These are phyloP conservation scores for Aphanocladium album DNA, from an alignment of 2,329 filamentous ascomycete genomes.

Conservation along the genomic window DNA sequence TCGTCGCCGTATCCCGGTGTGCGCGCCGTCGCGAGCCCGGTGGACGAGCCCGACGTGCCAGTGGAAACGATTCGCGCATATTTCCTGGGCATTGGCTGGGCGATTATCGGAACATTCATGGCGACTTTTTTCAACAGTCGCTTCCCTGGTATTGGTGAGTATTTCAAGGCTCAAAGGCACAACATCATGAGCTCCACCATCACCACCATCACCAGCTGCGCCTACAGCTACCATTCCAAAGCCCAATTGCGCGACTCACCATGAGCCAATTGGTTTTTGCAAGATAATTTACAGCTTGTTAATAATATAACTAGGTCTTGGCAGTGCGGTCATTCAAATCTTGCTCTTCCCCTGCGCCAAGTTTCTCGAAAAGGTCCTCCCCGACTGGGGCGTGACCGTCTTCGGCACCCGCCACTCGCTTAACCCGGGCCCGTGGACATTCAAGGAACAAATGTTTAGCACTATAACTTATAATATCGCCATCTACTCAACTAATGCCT, in stretches of 20 bases:
- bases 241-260: not conserved
- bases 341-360: constrained; percentile 43
- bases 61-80: constrained; percentile 39
- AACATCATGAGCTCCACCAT: not conserved
- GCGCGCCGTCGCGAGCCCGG: constrained; percentile 33
- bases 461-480: constrained; percentile 53
- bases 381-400: constrained; percentile 40
- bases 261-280: not conserved
- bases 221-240: not conserved
- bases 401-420: constrained; percentile 37
- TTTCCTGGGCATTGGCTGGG: constrained; percentile 36
- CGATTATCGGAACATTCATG: constrained; percentile 35
- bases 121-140: constrained; percentile 37
- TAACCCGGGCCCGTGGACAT: constrained; percentile 51
- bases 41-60: constrained; percentile 31
- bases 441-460: constrained; percentile 57
- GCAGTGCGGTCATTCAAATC: constrained; percentile 38
- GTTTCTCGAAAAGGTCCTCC: constrained; percentile 37
- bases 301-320: constrained; percentile 20
- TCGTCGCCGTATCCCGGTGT: constrained; percentile 40
- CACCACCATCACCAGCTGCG: not conserved
- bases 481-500: constrained; percentile 41
- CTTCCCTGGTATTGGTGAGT: constrained; percentile 33
- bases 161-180: not conserved
- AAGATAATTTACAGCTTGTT: not conserved